Conservation (phyloP, 331 rosid species). For the Phaseolus coccineus region DNA sequence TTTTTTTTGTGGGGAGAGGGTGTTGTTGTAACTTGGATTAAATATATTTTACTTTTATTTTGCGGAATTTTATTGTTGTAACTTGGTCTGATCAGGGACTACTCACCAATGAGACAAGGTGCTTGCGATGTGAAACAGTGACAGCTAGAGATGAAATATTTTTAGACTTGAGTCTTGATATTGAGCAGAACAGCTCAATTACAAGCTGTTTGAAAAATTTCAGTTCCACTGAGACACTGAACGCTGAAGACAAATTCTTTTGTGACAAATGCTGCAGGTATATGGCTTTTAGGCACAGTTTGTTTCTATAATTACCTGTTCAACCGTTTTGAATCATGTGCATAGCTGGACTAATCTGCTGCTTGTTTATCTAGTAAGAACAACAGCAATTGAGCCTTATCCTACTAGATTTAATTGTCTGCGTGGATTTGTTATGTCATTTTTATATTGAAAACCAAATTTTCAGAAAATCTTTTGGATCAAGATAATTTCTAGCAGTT, state of each 20-base stretch:
- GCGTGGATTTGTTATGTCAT: slow-evolving; percentile 17
- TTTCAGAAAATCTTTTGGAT: slow-evolving; percentile 20
- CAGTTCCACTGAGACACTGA: slow-evolving; percentile 97
- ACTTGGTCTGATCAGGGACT: slow-evolving; percentile 77
- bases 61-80: slow-evolving; percentile 52
- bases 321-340: slow-evolving; percentile 33
- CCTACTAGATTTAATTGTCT: neutral
- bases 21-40: neutral
- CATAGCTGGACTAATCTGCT: slow-evolving; percentile 5
- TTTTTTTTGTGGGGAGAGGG: neutral
- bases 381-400: neutral
- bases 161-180: slow-evolving; percentile 97
- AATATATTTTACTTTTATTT: slow-evolving; percentile 33
- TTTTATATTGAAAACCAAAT: neutral
- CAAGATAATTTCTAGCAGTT: slow-evolving; percentile 27
- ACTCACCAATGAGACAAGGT: slow-evolving; percentile 97
- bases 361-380: slow-evolving; percentile 12
- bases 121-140: slow-evolving; percentile 97
- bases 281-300: slow-evolving; percentile 20
- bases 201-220: slow-evolving; percentile 99
- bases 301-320: slow-evolving; percentile 16
- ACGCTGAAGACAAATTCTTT: slow-evolving; percentile 98
- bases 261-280: slow-evolving; percentile 99
- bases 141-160: slow-evolving; percentile 99
- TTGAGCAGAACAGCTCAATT: slow-evolving; percentile 98